Evolutionary conservation across 306 rosid genomes (phyloP).

Genomic region (Prunus mume): DNA sequence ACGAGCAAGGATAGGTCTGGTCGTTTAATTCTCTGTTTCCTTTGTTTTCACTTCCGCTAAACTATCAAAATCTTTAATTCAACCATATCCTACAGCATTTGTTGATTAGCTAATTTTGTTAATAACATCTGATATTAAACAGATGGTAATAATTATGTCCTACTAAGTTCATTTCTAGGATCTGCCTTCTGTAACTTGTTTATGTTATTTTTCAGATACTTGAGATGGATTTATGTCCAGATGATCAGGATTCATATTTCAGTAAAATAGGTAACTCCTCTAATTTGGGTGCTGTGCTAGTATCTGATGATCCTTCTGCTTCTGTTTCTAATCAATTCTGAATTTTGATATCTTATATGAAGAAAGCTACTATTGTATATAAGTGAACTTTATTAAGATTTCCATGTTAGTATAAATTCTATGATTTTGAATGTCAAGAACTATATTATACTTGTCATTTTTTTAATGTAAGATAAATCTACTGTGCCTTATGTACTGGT

Average conservation of each 20-base stretch:
- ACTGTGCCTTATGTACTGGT: not conserved
- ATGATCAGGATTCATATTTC: conserved; percentile 46
- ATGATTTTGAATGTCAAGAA: not conserved
- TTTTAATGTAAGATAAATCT: not conserved
- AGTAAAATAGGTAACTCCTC: conserved; percentile 60
- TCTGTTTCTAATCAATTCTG: conserved; percentile 14
- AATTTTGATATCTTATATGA: not conserved
- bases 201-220: conserved; percentile 61
- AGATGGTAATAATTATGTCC: not conserved
- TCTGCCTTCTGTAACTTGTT: conserved; percentile 22
- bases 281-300: conserved; percentile 14
- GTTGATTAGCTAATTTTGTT: conserved; percentile 7
- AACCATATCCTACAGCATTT: too few species aligned
- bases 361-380: not conserved
- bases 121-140: too few species aligned
- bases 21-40: too few species aligned
- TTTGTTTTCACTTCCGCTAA: too few species aligned
- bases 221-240: conserved; percentile 78
- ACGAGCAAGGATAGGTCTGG: too few species aligned
- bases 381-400: not conserved
- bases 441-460: not conserved
- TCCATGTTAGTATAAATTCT: not conserved
- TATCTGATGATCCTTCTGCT: conserved; percentile 13
- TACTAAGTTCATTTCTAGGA: conserved; percentile 4
- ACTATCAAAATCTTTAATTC: too few species aligned